These are phyloP conservation scores for Beverwykella pulmonaria DNA, from an alignment of 495 filamentous ascomycete genomes.

Conservation along the genomic window DNA sequence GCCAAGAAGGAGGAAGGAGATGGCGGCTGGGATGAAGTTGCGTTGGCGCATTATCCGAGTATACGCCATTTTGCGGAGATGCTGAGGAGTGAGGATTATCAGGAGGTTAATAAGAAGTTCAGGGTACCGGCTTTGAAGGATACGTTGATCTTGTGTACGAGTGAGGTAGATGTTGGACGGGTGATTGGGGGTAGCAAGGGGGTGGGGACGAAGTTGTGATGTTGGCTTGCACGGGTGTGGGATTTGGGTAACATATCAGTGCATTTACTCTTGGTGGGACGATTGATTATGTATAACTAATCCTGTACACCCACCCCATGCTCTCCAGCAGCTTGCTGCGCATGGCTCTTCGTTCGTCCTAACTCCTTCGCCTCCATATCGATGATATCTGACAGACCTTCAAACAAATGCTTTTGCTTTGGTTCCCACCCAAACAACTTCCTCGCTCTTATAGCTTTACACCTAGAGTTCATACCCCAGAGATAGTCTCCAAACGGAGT, in stretches of 20 bases:
- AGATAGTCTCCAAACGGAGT: constrained; percentile 30
- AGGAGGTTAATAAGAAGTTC: constrained; percentile 61
- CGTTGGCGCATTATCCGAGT: constrained; percentile 68
- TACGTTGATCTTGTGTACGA: constrained; percentile 66
- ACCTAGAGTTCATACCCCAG: constrained; percentile 63
- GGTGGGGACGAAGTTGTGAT: too few species aligned
- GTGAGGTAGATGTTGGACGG: too few species aligned
- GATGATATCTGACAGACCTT: constrained; percentile 55
- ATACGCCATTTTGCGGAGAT: constrained; percentile 67
- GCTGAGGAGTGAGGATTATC: constrained; percentile 65
- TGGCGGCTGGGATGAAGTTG: constrained; percentile 58
- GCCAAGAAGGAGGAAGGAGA: constrained; percentile 41
- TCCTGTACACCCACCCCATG: too few species aligned
- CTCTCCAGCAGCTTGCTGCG: constrained; percentile 44
- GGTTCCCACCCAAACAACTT: constrained; percentile 66
- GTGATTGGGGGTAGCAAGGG: too few species aligned
- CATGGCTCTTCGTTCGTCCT: constrained; percentile 47
- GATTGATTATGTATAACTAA: too few species aligned
- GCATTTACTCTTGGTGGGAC: too few species aligned
- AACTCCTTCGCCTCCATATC: constrained; percentile 49
- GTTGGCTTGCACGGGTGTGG: too few species aligned
- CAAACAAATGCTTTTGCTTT: constrained; percentile 52
- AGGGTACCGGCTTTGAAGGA: constrained; percentile 60
- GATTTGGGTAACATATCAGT: too few species aligned
- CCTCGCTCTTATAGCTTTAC: constrained; percentile 57